phyloP scores from a whole-genome alignment of 1,139 yeast genomes.

The Yarrowia galli region DNA sequence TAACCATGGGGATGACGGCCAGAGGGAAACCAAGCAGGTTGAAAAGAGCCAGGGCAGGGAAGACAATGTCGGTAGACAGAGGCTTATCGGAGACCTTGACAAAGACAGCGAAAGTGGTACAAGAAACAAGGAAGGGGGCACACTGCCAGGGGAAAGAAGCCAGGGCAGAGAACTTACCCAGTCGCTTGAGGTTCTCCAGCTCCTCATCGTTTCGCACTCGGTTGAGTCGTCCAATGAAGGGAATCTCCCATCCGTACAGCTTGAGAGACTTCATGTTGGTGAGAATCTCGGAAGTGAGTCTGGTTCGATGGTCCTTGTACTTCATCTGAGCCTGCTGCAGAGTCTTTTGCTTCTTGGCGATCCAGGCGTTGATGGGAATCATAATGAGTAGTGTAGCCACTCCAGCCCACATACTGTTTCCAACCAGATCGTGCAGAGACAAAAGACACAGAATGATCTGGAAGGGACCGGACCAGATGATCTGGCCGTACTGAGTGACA shows the following conservation, averaged over 20 bases:
- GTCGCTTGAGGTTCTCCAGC: constrained; percentile 73
- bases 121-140: constrained; percentile 90
- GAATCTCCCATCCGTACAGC: constrained; percentile 93
- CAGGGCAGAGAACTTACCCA: constrained; percentile 79
- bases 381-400: constrained; percentile 80
- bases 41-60: constrained; percentile 85
- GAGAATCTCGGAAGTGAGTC: constrained; percentile 83
- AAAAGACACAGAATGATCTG: constrained; percentile 82
- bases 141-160: constrained; percentile 81
- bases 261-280: constrained; percentile 92
- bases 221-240: constrained; percentile 75
- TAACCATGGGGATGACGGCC: constrained; percentile 91
- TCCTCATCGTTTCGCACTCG: constrained; percentile 90
- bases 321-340: constrained; percentile 80
- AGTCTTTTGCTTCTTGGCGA: constrained; percentile 75
- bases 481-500: constrained; percentile 81
- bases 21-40: constrained; percentile 89
- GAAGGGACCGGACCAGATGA: constrained; percentile 96
- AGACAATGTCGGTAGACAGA: constrained; percentile 87
- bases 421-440: constrained; percentile 77
- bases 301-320: constrained; percentile 71
- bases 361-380: constrained; percentile 81
- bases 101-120: constrained; percentile 88
- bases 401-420: constrained; percentile 98
- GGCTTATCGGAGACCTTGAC: constrained; percentile 70